Evolutionary conservation across 768 basidiomycete species (phyloP), one percentile per base, ranked within the genome.

Genomic region (Candolleomyces eurysporus): DNA sequence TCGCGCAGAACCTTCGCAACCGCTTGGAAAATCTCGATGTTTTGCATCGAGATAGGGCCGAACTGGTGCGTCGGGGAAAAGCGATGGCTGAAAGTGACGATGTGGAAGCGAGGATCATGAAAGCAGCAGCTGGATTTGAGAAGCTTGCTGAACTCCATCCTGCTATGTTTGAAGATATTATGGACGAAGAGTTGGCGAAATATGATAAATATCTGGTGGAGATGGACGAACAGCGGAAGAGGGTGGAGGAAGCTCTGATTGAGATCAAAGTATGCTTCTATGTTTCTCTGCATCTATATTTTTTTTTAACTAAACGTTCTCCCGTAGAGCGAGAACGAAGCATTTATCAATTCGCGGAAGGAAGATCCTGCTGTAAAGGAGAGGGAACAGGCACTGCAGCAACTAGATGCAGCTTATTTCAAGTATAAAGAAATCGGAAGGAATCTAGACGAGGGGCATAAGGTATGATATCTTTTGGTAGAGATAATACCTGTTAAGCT

Each of bases 391-490:
- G 91, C 88, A 0, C 73, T 98, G 30, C 92, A 93, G 69, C 84
- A 86, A 13, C 84, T 96, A 48, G 93, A 96, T 64, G 72, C 89
- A 11, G 92, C 95, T 0, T 91, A 91, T 73, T 88, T 88, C 75
- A 94, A 93, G 68, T 97, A 94, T 72, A 80, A 83, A 58, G 96
- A 98, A 70, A 90, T 97, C 14, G 80, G 79, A 2, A 82, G 84
- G 54, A 95, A 98, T 73, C 76, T 97, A 6, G 88, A 91, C 45
- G 96, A 98, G 70, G 96, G 96, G 5, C 80, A 91, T 67, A 90
- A 92, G 78, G 94, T 90, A 65, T 14, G 75, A 63, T 30, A 36
- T 48, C 48, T 48, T 61, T 13, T 30, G 11, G 46, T 36, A 16
- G 49, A 3, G 26, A 48, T 21, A 26, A 45, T 31, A 21, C n/a